These are phyloP conservation scores for Dactylonectria macrodidyma DNA, from an alignment of 2,329 filamentous ascomycete genomes.

Conservation along the genomic window DNA sequence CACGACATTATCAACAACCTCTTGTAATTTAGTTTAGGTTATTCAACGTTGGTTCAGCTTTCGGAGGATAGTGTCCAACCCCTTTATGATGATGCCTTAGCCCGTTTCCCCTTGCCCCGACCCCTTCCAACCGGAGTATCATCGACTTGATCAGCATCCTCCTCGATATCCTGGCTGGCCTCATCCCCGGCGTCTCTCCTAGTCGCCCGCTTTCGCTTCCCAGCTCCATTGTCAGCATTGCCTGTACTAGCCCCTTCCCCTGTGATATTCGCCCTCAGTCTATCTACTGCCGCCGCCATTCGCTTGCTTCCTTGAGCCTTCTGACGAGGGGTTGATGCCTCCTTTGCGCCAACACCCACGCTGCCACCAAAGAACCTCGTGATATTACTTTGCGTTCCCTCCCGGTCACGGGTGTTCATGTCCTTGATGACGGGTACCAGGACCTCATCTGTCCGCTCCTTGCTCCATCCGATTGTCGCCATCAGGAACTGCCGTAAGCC, in stretches of 20 bases:
- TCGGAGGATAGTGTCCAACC: too few species aligned
- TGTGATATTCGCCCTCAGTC: conserved; percentile 65
- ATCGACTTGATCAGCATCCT: conserved; percentile 33
- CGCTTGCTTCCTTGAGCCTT: conserved; percentile 76
- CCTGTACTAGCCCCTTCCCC: conserved; percentile 26
- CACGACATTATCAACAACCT: too few species aligned
- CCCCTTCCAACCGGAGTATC: conserved; percentile 17
- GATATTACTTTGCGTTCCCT: conserved; percentile 96
- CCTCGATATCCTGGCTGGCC: conserved; percentile 37
- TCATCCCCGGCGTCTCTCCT: conserved; percentile 36
- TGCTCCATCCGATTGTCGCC: conserved; percentile 92
- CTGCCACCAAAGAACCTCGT: conserved; percentile 89
- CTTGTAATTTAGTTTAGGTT: too few species aligned
- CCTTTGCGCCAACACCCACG: conserved; percentile 77
- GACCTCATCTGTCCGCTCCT: conserved; percentile 94
- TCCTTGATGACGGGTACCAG: conserved; percentile 95
- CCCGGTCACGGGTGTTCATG: conserved; percentile 89
- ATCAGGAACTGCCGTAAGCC: conserved; percentile 88
- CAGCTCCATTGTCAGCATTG: conserved; percentile 26
- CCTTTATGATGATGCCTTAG: conserved; percentile 34
- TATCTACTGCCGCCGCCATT: conserved; percentile 82
- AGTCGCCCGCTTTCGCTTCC: conserved; percentile 44
- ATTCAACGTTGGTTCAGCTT: too few species aligned
- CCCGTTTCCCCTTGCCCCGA: conserved; percentile 38
- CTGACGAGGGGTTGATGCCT: conserved; percentile 80